Evolutionary conservation across 257 asterid genomes (phyloP).

Genomic region (Solanum pimpinellifolium): DNA sequence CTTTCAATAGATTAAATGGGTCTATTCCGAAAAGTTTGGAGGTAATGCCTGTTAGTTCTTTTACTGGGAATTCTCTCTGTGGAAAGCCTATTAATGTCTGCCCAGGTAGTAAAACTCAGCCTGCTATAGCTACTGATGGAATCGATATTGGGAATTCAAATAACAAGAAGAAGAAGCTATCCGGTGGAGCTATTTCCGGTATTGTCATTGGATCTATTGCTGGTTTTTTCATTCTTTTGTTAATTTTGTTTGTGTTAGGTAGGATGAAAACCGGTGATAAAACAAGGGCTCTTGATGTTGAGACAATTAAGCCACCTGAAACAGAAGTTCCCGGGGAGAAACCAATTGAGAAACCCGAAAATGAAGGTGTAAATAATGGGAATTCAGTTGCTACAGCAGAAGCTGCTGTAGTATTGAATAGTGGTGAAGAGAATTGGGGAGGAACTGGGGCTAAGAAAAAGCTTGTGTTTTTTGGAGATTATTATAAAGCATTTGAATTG

Average conservation of each 20-base stretch:
- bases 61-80: constrained; percentile 55
- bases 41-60: constrained; percentile 25
- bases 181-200: constrained; percentile 75
- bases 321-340: constrained; percentile 15
- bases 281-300: constrained; percentile 36
- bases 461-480: constrained; percentile 17
- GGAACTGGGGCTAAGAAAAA: constrained; percentile 19
- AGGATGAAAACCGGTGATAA: constrained; percentile 39
- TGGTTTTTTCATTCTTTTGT: constrained; percentile 33
- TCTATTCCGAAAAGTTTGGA: constrained; percentile 51
- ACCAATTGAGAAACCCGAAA: constrained; percentile 3
- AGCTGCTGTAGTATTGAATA: constrained; percentile 24
- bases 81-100: constrained; percentile 63
- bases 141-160: background rate
- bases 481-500: constrained; percentile 21
- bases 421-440: constrained; percentile 6
- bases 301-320: constrained; percentile 39
- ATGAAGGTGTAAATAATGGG: constrained; percentile 26
- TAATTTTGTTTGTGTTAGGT: constrained; percentile 36
- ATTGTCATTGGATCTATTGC: constrained; percentile 60
- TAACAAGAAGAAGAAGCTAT: constrained; percentile 12
- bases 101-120: constrained; percentile 21
- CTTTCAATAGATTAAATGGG: constrained; percentile 55
- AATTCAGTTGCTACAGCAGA: constrained; percentile 21
- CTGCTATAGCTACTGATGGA: constrained; percentile 15